phyloP scores from a whole-genome alignment of 345 rosid genomes.

The Boechera divaricarpa region DNA sequence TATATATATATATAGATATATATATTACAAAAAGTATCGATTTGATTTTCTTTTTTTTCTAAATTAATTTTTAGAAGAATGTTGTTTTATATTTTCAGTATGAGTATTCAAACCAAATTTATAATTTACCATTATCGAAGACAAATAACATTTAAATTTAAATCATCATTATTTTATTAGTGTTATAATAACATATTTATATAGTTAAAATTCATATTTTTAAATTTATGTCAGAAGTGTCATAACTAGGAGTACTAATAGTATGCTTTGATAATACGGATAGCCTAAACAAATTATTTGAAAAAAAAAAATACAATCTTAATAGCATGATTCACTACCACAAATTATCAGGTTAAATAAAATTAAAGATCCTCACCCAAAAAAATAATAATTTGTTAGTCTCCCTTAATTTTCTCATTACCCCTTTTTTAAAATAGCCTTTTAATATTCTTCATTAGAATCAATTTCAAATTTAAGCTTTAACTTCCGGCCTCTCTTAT shows the following conservation, averaged over 20 bases:
- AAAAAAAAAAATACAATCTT: neutral
- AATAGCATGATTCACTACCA: conserved; percentile 14
- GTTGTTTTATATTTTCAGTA: too few species aligned
- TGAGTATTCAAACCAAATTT: neutral
- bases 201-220: too few species aligned
- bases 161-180: neutral
- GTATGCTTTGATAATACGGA: neutral
- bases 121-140: neutral
- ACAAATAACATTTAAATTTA: too few species aligned
- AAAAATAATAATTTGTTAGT: neutral
- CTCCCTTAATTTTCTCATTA: conserved; percentile 30
- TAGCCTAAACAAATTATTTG: neutral
- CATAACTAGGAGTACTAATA: neutral
- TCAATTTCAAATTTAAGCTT: conserved; percentile 12
- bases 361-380: conserved; percentile 4
- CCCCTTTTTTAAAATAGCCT: conserved; percentile 28
- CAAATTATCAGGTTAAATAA: conserved; percentile 8
- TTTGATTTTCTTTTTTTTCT: too few species aligned
- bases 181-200: neutral
- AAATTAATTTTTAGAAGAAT: too few species aligned
- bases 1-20: neutral
- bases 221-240: too few species aligned
- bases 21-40: too few species aligned
- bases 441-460: conserved; percentile 15
- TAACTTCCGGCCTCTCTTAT: neutral